phyloP scores from a whole-genome alignment of 169 alveolate genomes.

The Fabrea salina region DNA sequence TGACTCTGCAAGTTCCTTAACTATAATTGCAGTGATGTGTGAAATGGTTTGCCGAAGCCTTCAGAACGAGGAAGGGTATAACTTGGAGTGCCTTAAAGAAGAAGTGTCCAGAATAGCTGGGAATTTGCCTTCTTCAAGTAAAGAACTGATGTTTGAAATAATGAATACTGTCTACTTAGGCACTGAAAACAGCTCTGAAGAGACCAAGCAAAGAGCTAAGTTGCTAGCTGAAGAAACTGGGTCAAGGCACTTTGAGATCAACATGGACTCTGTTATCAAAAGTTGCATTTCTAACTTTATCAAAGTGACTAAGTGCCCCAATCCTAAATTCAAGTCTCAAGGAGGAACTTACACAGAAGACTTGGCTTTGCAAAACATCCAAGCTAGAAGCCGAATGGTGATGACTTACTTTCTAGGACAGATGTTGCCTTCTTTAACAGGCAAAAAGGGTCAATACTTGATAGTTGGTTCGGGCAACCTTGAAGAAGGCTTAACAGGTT shows the following conservation, averaged over 20 bases:
- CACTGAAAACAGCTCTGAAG: conserved; percentile 57
- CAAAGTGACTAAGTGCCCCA: conserved; percentile 29
- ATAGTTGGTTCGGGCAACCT: conserved; percentile 67
- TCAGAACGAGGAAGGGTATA: not conserved
- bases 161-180: conserved; percentile 69
- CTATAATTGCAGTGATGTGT: conserved; percentile 34
- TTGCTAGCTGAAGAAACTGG: conserved; percentile 71
- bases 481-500: conserved; percentile 76
- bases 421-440: conserved; percentile 58
- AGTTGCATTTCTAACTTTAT: conserved; percentile 11
- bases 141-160: conserved; percentile 66
- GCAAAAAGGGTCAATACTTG: conserved; percentile 51
- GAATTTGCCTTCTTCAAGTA: conserved; percentile 56
- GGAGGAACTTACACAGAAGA: conserved; percentile 79
- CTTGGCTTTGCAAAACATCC: conserved; percentile 74
- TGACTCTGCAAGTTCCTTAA: conserved; percentile 66
- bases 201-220: conserved; percentile 54
- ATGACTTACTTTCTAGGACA: conserved; percentile 60
- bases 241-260: conserved; percentile 49
- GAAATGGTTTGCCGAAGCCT: not conserved
- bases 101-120: conserved; percentile 54
- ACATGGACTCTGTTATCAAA: conserved; percentile 55
- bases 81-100: not conserved
- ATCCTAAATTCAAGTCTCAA: conserved; percentile 52
- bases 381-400: conserved; percentile 77